Conservation (phyloP, 495 filamentous ascomycete genomes). For the Hypoxylon lenormandii region DNA sequence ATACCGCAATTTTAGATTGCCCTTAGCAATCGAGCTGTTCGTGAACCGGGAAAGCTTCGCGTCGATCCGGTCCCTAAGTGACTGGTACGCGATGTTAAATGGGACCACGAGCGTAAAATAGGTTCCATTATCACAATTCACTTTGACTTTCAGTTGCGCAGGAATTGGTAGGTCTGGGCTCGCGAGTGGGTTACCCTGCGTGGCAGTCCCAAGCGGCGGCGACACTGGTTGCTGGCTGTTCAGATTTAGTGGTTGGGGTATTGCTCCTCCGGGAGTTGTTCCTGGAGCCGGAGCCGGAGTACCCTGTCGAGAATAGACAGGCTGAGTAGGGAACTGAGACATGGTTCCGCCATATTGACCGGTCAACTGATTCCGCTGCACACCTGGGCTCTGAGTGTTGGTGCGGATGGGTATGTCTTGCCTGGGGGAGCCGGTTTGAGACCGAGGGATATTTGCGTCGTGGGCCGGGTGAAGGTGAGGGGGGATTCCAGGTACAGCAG, state of each 20-base stretch:
- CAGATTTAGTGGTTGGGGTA: slow-evolving; percentile 49
- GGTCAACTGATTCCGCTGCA: slow-evolving; percentile 56
- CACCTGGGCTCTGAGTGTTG: slow-evolving; percentile 65
- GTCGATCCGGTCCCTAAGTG: slow-evolving; percentile 95
- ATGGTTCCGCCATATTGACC: slow-evolving; percentile 56
- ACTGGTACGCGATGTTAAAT: slow-evolving; percentile 91
- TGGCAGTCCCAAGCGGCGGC: slow-evolving; percentile 52
- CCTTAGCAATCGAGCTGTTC: slow-evolving; percentile 78
- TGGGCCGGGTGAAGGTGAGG: slow-evolving; percentile 67
- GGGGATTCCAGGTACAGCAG: slow-evolving; percentile 69
- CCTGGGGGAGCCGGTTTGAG: slow-evolving; percentile 65
- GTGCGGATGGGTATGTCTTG: slow-evolving; percentile 64
- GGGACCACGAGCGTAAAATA: slow-evolving; percentile 93
- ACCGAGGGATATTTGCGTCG: slow-evolving; percentile 66
- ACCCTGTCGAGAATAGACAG: slow-evolving; percentile 59
- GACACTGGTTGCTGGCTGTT: slow-evolving; percentile 51
- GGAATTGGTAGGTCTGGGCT: slow-evolving; percentile 71
- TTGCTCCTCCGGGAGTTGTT: slow-evolving; percentile 11
- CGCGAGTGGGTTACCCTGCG: slow-evolving; percentile 54
- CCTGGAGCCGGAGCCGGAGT: slow-evolving; percentile 55
- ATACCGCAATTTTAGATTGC: slow-evolving; percentile 85
- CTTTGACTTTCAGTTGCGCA: slow-evolving; percentile 92
- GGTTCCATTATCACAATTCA: slow-evolving; percentile 81
- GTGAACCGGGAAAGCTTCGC: slow-evolving; percentile 88
- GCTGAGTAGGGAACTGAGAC: slow-evolving; percentile 62